These are phyloP conservation scores for Ophiorrhiza pumila DNA, from an alignment of 257 asterid genomes.

Conservation along the genomic window DNA sequence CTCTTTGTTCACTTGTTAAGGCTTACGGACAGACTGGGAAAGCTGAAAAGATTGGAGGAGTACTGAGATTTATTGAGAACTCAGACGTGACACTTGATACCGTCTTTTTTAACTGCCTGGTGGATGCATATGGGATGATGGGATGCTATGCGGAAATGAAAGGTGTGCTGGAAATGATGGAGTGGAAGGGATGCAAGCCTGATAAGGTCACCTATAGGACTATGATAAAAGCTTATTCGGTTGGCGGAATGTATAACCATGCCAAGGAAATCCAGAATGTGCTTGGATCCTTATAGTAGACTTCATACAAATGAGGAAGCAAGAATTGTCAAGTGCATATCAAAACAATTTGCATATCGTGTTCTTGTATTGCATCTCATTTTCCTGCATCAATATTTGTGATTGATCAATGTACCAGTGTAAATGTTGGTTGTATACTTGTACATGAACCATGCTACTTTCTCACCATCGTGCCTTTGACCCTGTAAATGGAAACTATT, in stretches of 20 bases:
- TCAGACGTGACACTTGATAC: slow-evolving; percentile 74
- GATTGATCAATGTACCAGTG: not conserved
- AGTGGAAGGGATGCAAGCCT: slow-evolving; percentile 59
- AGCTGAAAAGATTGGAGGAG: slow-evolving; percentile 55
- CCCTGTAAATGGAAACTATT: too few relatives aligned
- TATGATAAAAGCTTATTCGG: slow-evolving; percentile 66
- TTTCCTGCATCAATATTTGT: not conserved
- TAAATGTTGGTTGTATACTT: not conserved
- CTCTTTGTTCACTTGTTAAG: slow-evolving; percentile 77
- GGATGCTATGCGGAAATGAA: slow-evolving; percentile 81
- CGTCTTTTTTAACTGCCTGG: slow-evolving; percentile 79
- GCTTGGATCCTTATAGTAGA: slow-evolving; percentile 41
- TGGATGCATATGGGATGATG: slow-evolving; percentile 87
- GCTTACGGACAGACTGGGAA: slow-evolving; percentile 73
- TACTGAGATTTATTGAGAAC: slow-evolving; percentile 55
- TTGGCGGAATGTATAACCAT: slow-evolving; percentile 54
- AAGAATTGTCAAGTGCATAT: not conserved
- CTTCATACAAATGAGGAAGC: not conserved
- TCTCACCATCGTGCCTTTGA: not conserved
- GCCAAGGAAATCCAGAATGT: slow-evolving; percentile 56
- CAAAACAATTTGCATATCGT: too few relatives aligned
- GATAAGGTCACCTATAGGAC: slow-evolving; percentile 77
- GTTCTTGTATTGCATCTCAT: too few relatives aligned
- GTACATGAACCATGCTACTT: not conserved
- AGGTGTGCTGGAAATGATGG: slow-evolving; percentile 76